phyloP scores from a whole-genome alignment of 257 asterid genomes.

The Rhazya stricta region DNA sequence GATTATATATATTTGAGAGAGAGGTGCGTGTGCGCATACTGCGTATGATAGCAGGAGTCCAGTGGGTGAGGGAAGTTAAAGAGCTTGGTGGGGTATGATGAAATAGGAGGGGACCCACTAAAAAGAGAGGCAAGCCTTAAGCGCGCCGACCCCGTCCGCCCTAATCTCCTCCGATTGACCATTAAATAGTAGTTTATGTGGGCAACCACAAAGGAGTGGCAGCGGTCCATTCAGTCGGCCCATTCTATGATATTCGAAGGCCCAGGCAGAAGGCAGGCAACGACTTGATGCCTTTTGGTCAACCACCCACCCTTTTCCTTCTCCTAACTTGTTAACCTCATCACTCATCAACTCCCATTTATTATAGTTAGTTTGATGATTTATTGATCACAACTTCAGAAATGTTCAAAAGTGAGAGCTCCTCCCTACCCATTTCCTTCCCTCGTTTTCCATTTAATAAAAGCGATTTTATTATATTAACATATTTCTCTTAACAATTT shows the following conservation, averaged over 20 bases:
- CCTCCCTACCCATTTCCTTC: too few species aligned
- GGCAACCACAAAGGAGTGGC: background rate
- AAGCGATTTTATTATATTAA: too few species aligned
- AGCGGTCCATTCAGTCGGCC: background rate
- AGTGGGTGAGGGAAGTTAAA: constrained; percentile 42
- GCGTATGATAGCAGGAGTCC: constrained; percentile 22
- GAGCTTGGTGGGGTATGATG: constrained; percentile 40
- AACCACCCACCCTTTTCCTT: background rate
- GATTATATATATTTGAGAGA: background rate
- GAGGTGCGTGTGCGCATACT: background rate
- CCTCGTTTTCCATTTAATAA: too few species aligned
- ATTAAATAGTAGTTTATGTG: background rate
- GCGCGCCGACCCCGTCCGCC: background rate
- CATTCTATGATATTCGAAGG: background rate
- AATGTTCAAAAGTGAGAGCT: too few species aligned
- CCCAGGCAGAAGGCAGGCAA: background rate
- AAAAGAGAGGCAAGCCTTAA: background rate
- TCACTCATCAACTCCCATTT: background rate
- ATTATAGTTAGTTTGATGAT: too few species aligned
- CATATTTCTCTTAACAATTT: too few species aligned
- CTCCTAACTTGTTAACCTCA: background rate
- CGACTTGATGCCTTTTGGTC: background rate
- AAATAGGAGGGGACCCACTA: constrained; percentile 6
- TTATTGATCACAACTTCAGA: too few species aligned
- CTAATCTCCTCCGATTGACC: background rate